Percentiles rank a stretch among this genome's conserved stretches.
Conservation (phyloP, 495 filamentous ascomycete genomes). For the Umbilicaria muhlenbergii region DNA sequence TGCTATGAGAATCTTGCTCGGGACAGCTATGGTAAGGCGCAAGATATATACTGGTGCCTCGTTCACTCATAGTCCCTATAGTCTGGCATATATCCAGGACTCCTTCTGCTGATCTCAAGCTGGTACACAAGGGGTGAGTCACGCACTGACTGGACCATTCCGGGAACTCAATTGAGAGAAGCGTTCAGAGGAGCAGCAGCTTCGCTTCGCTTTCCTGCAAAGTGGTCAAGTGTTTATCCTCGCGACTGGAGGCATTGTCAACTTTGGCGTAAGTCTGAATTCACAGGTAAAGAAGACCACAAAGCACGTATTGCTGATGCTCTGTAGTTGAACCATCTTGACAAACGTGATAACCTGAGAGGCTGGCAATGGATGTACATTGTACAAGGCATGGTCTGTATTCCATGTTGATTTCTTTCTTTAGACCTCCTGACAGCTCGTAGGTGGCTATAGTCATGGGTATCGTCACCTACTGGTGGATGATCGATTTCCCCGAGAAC, state of each 20-base stretch:
- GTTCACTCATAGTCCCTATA: constrained; percentile 5
- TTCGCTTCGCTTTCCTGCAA: constrained; percentile 61
- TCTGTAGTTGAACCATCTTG: constrained; percentile 37
- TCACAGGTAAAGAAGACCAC: no score
- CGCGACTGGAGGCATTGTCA: constrained; percentile 57
- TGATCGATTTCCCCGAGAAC: constrained; percentile 66
- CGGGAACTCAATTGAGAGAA: no score
- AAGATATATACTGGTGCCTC: no score
- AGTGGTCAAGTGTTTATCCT: constrained; percentile 50
- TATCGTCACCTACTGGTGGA: constrained; percentile 59
- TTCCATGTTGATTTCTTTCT: constrained; percentile 1
- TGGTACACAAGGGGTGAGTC: constrained; percentile 46
- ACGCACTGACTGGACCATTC: no score
- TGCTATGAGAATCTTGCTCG: constrained; percentile 51
- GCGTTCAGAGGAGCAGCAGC: constrained; percentile 43
- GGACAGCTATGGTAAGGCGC: constrained; percentile 33
- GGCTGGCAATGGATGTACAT: constrained; percentile 73
- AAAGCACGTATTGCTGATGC: not conserved
- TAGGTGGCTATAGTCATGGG: constrained; percentile 31
- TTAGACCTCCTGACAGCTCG: constrained; percentile 29
- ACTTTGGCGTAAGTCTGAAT: constrained; percentile 30
- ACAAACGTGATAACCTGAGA: constrained; percentile 41
- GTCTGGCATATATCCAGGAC: constrained; percentile 55
- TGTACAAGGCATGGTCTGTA: constrained; percentile 37
- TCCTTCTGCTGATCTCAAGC: constrained; percentile 54